Base-by-base conservation (phyloP, 208 protist species). In the Endotrypanum monterogeii region DNA sequence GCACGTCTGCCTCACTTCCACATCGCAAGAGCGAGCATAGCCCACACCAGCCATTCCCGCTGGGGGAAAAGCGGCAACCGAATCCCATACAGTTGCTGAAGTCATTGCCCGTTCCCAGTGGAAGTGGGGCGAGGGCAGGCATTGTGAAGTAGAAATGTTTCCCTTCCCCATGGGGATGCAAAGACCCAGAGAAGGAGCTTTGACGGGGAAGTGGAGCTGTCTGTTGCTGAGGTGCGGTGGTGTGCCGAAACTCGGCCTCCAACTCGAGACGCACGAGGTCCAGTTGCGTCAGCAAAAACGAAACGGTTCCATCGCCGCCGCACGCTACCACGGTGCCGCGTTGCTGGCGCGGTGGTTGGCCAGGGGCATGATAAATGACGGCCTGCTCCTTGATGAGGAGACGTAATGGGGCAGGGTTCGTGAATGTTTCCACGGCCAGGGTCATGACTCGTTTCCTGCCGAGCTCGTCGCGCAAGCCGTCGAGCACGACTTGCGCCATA, bases 91-190 rank as follows among this genome's bases (percentile, higher is more conserved):
- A 92, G 79, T 89, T 91, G 69, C 86, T 89, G 79, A 82, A 93
- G 73, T 97, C 92, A 79, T 97, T 97, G 39, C 92, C 92, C 1
- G 92, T 97, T 20, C 92, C 92, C 30, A 95, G 80, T 16, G 92
- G 86, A 37, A 97, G 71, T 37, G 87, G 83, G 5, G 87, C 89
- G 11, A 96, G 62, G 28, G 92, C 92, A 12, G 92, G 92, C n/a
- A 93, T 56, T 23, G 73, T 84, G 73, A 84, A 90, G 73, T 75
- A 82, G 8, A 52, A 46, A 48, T 74, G 63, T 11, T 18, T 37
- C 23, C 14, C 25, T 32, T 57, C 62, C 14, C 51, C 56, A 4
- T 35, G 9, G 3, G 57, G 18, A 20, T 68, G 54, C 41, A 60
- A 71, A 2, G 62, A 28, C 52, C 30, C 23, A 12, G 23, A 37